Percentiles rank a stretch among this genome's conserved stretches.
phyloP scores from a whole-genome alignment of 352 stramenopile genomes.

The Phytopythium vexans region DNA sequence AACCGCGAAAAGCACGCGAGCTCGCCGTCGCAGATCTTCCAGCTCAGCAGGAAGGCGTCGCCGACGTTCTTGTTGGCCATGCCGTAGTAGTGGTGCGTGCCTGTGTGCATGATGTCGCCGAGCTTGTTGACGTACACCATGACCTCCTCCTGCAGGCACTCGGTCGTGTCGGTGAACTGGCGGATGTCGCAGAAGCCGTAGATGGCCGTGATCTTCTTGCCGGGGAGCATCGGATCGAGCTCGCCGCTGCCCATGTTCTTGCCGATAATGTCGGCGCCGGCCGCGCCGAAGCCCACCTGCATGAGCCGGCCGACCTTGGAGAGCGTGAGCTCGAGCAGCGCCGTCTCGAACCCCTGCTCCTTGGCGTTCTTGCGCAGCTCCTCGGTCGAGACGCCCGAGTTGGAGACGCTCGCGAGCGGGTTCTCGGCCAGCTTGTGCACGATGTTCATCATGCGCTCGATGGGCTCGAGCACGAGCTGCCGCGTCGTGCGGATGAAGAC shows the following conservation, averaged over 20 bases:
- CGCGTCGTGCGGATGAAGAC: slow-evolving; percentile 84
- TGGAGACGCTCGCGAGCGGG: slow-evolving; percentile 80
- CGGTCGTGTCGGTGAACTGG: slow-evolving; percentile 90
- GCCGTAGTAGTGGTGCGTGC: slow-evolving; percentile 81
- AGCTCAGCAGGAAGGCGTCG: slow-evolving; percentile 93
- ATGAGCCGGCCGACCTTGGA: slow-evolving; percentile 85
- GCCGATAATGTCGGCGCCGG: slow-evolving; percentile 79
- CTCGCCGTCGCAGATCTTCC: slow-evolving; percentile 90
- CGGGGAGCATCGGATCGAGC: slow-evolving; percentile 85
- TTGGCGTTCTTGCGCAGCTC: slow-evolving; percentile 75
- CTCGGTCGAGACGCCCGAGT: slow-evolving; percentile 49
- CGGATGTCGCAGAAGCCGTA: slow-evolving; percentile 96
- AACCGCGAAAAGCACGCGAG: slow-evolving; percentile 76
- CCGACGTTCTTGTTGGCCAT: slow-evolving; percentile 91
- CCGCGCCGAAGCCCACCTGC: slow-evolving; percentile 81
- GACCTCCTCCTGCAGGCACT: slow-evolving; percentile 89
- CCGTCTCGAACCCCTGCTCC: slow-evolving; percentile 77
- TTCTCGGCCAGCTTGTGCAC: slow-evolving; percentile 89
- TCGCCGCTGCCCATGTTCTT: slow-evolving; percentile 88
- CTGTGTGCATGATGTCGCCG: slow-evolving; percentile 87
- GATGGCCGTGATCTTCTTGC: slow-evolving; percentile 91
- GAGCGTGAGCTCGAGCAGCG: slow-evolving; percentile 74
- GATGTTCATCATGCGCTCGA: slow-evolving; percentile 91
- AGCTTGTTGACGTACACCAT: slow-evolving; percentile 93
- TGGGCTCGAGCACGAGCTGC: slow-evolving; percentile 83